These are phyloP conservation scores for Malassezia caprae DNA, from an alignment of 1,284 basidiomycete genomes.

Conservation along the genomic window DNA sequence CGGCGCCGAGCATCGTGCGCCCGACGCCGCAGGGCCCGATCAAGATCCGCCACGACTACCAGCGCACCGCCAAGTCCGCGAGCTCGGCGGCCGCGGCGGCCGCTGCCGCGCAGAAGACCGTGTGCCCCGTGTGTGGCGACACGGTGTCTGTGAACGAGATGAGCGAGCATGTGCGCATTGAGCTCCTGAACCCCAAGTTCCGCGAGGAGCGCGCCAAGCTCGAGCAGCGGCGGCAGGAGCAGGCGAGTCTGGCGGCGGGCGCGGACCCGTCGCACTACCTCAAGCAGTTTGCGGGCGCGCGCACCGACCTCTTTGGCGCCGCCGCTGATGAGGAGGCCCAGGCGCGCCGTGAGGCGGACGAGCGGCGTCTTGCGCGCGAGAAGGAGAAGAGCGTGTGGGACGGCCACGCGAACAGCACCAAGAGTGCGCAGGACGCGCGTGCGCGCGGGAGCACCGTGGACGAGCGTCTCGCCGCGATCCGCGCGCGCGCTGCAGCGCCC, in stretches of 20 bases:
- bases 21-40: slow-evolving; percentile 16
- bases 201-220: slow-evolving; percentile 41
- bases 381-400: slow-evolving; percentile 46
- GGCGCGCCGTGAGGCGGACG: slow-evolving; percentile 31
- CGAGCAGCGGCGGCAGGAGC: slow-evolving; percentile 40
- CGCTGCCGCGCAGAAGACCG: slow-evolving; percentile 52
- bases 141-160: slow-evolving; percentile 87
- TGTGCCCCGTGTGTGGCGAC: slow-evolving; percentile 85
- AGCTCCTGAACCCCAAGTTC: slow-evolving; percentile 78
- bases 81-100: slow-evolving; percentile 2
- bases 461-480: slow-evolving; percentile 25
- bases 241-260: slow-evolving; percentile 34
- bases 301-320: slow-evolving; percentile 35
- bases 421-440: slow-evolving; percentile 25
- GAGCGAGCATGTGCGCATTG: slow-evolving; percentile 95
- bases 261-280: slow-evolving; percentile 41
- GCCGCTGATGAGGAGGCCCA: slow-evolving; percentile 34
- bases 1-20: not conserved
- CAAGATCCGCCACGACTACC: slow-evolving; percentile 83
- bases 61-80: slow-evolving; percentile 53
- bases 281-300: slow-evolving; percentile 33
- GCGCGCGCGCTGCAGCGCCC: slow-evolving; percentile 9
- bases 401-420: slow-evolving; percentile 33
- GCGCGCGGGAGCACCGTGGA: slow-evolving; percentile 22
- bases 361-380: slow-evolving; percentile 30